Evolutionary conservation across 75 land plant genomes (phyloP).

Genomic region (Larix kaempferi): DNA sequence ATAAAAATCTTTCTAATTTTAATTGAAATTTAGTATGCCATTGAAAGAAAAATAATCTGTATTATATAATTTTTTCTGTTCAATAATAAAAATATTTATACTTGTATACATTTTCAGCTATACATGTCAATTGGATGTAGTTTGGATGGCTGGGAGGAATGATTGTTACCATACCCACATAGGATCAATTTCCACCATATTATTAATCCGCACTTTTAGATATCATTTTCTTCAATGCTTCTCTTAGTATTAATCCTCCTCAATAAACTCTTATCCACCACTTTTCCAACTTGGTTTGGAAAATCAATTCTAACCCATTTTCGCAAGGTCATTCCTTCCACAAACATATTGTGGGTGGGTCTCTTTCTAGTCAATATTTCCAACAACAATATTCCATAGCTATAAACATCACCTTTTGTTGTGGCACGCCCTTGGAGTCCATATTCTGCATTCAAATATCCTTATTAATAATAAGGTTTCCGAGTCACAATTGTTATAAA

Average conservation of each 20-base stretch:
- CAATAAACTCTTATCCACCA: not conserved
- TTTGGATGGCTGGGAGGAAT: too few relatives aligned
- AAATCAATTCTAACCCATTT: not conserved
- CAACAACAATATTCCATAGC: conserved; percentile 29
- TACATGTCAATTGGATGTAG: too few relatives aligned
- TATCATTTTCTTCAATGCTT: not conserved
- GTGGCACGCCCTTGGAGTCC: conserved; percentile 10
- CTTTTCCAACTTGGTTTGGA: not conserved
- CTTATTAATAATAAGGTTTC: not conserved
- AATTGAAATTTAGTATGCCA: too few relatives aligned
- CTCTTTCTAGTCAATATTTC: conserved; percentile 21
- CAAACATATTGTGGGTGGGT: not conserved
- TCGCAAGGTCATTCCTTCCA: not conserved
- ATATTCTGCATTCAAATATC: conserved; percentile 20
- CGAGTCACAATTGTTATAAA: not conserved
- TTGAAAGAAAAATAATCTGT: too few relatives aligned
- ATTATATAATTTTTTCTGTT: too few relatives aligned
- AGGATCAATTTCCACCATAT: too few relatives aligned
- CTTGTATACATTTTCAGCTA: too few relatives aligned
- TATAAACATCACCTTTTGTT: conserved; percentile 28
- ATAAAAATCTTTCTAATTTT: too few relatives aligned
- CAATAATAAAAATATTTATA: too few relatives aligned
- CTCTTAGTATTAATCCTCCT: not conserved
- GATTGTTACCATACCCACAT: too few relatives aligned
- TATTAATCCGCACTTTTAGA: too few relatives aligned